phyloP scores from a whole-genome alignment of 2,329 filamentous ascomycete genomes.

The Trichophyton mentagrophytes region DNA sequence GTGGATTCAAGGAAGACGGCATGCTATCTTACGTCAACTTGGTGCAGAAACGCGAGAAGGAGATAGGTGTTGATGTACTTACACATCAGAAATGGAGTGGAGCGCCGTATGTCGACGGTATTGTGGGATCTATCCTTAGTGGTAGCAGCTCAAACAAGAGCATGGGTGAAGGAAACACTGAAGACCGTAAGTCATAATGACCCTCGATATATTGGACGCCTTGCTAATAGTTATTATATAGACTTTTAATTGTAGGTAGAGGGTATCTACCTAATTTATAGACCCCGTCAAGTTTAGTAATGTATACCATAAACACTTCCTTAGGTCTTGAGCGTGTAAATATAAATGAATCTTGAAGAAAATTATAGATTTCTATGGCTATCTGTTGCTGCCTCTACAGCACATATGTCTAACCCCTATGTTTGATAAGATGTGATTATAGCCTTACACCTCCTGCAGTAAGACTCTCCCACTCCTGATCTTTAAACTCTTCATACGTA shows the following conservation, averaged over 20 bases:
- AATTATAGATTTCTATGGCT: too few relatives aligned
- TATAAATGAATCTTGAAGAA: not conserved
- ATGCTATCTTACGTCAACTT: slow-evolving; percentile 98
- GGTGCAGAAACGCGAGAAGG: slow-evolving; percentile 81
- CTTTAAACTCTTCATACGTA: slow-evolving; percentile 47
- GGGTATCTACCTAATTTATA: not conserved
- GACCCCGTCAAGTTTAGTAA: not conserved
- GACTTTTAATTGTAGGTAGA: not conserved
- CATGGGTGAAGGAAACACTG: slow-evolving; percentile 92
- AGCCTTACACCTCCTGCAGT: slow-evolving; percentile 35
- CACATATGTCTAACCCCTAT: not conserved
- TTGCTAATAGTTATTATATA: not conserved
- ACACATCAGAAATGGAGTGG: slow-evolving; percentile 79
- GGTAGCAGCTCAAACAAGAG: slow-evolving; percentile 80
- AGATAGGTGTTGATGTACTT: slow-evolving; percentile 78
- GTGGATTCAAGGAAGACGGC: slow-evolving; percentile 73
- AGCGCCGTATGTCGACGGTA: slow-evolving; percentile 69
- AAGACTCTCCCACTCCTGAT: slow-evolving; percentile 46
- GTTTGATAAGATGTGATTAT: slow-evolving; percentile 18
- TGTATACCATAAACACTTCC: not conserved
- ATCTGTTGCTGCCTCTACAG: not conserved
- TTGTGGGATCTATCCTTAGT: slow-evolving; percentile 79
- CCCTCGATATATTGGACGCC: not conserved
- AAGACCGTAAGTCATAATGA: slow-evolving; percentile 34
- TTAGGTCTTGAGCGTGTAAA: not conserved